A percentile compares a stretch with the other conserved stretches of the same genome.
phyloP scores from a whole-genome alignment of 352 stramenopile species.

The Phytophthora boehmeriae region DNA sequence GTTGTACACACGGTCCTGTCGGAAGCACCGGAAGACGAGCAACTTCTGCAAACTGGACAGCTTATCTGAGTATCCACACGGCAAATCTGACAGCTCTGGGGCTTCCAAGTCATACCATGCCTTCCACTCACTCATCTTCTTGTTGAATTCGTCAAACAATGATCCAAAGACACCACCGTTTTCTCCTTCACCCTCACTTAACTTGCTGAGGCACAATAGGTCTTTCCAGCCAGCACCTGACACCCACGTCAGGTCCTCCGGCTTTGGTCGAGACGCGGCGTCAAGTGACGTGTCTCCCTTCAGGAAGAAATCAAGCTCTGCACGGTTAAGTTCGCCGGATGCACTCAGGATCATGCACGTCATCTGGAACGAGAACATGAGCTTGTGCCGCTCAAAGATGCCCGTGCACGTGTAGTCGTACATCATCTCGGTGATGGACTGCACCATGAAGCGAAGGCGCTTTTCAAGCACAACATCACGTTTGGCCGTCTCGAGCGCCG shows the following conservation, averaged over 20 bases:
- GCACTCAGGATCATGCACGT: conserved; percentile 95
- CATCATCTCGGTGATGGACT: conserved; percentile 92
- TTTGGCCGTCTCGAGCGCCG: conserved; percentile 90
- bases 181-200: conserved; percentile 29
- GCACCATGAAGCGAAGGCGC: conserved; percentile 88
- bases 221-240: conserved; percentile 93
- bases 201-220: conserved; percentile 79
- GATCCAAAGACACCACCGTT: conserved; percentile 60
- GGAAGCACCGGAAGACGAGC: conserved; percentile 94
- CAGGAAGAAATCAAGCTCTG: conserved; percentile 95
- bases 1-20: conserved; percentile 96
- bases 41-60: conserved; percentile 91
- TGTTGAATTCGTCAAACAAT: conserved; percentile 56
- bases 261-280: conserved; percentile 65
- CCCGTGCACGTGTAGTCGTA: conserved; percentile 97
- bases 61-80: conserved; percentile 77
- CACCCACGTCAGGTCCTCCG: conserved; percentile 86
- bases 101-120: conserved; percentile 94
- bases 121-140: conserved; percentile 83
- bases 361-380: conserved; percentile 98
- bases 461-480: conserved; percentile 91
- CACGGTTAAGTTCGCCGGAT: conserved; percentile 79
- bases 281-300: conserved; percentile 96
- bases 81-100: conserved; percentile 84
- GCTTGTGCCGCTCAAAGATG: conserved; percentile 97